phyloP scores from a whole-genome alignment of 106 monocot species.

The Phalaenopsis equestris region DNA sequence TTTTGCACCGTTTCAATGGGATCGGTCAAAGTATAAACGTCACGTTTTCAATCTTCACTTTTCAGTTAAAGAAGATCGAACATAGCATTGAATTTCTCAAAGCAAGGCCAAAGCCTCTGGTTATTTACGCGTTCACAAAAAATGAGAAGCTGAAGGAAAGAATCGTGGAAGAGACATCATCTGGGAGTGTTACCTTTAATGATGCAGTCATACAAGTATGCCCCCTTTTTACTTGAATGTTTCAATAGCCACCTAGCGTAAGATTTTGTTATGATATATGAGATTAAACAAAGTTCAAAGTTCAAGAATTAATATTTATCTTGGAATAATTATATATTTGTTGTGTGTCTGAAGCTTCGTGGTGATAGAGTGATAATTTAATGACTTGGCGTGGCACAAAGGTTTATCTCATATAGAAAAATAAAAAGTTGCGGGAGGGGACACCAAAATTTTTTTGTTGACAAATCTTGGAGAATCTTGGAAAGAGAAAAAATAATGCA shows the following conservation, averaged over 20 bases:
- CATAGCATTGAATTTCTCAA: conserved; percentile 63
- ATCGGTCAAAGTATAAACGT: neutral
- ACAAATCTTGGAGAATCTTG: too few relatives aligned
- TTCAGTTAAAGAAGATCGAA: conserved; percentile 74
- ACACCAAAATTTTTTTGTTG: too few relatives aligned
- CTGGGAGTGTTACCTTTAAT: conserved; percentile 68
- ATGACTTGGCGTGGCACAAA: too few relatives aligned
- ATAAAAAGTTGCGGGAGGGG: too few relatives aligned
- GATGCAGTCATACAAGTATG: conserved; percentile 72
- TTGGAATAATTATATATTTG: too few relatives aligned
- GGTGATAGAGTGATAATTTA: too few relatives aligned
- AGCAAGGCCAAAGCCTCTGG: conserved; percentile 65
- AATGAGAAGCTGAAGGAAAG: conserved; percentile 38
- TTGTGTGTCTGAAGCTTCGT: too few relatives aligned
- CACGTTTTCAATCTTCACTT: neutral
- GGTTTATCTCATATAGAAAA: too few relatives aligned
- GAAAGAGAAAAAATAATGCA: too few relatives aligned
- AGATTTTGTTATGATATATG: neutral
- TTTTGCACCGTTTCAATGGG: neutral
- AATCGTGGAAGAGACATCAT: conserved; percentile 60
- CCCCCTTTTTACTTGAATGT: neutral
- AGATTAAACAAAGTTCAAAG: neutral
- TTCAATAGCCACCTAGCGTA: neutral
- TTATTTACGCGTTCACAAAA: conserved; percentile 74
- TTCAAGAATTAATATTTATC: too few relatives aligned